Conservation (phyloP, 2,329 filamentous ascomycete species). For the Cordyceps militaris region DNA sequence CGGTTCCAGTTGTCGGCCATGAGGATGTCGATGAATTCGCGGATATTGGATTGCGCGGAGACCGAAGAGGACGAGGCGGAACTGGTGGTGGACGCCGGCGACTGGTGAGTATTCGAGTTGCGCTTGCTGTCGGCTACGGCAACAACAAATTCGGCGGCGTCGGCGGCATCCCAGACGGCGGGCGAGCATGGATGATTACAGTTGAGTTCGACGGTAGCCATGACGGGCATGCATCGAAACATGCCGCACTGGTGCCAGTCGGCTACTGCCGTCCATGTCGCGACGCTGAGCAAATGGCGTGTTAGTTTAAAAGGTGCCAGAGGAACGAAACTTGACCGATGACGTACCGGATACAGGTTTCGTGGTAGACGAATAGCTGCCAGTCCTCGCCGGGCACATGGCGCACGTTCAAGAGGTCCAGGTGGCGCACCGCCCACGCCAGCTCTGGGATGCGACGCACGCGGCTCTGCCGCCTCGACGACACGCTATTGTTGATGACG, state of each 20-base stretch:
- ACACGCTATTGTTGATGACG: conserved; percentile 17
- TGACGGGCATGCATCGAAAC: conserved; percentile 19
- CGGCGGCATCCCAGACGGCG: conserved; percentile 21
- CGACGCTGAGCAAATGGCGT: conserved; percentile 15
- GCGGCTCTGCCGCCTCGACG: conserved; percentile 13
- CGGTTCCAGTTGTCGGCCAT: conserved; percentile 17
- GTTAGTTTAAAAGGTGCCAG: not conserved
- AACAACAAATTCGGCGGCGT: conserved; percentile 15
- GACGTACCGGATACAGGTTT: conserved; percentile 19
- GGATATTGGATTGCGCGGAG: conserved; percentile 9
- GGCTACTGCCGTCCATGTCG: conserved; percentile 18
- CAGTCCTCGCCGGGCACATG: conserved; percentile 11
- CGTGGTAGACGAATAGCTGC: conserved; percentile 16
- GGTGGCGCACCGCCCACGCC: conserved; percentile 16
- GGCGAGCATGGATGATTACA: conserved; percentile 20
- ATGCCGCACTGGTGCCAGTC: conserved; percentile 25
- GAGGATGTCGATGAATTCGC: conserved; percentile 16
- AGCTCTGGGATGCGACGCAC: conserved; percentile 17
- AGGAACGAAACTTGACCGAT: too few species aligned
- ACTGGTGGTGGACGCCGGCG: not conserved
- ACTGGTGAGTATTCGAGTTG: not conserved
- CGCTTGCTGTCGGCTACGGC: not conserved
- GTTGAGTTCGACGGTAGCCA: conserved; percentile 20
- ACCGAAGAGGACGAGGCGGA: not conserved
- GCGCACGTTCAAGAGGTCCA: conserved; percentile 15